Conservation (phyloP, 306 rosid species). For the Vigna hirtella region DNA sequence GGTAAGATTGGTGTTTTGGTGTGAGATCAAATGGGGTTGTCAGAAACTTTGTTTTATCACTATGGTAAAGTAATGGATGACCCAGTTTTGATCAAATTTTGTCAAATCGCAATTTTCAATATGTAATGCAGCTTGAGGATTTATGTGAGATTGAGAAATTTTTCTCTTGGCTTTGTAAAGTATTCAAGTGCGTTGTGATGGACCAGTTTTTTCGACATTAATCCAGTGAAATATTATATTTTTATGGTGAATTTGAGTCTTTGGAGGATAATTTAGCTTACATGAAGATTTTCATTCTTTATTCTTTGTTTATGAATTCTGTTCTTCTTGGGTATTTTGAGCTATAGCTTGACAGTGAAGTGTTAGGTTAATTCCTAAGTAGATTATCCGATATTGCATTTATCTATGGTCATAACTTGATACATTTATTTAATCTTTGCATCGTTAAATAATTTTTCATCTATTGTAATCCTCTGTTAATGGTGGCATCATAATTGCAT, state of each 20-base stretch:
- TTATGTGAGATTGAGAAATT: slow-evolving; percentile 28
- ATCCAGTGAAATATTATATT: neutral
- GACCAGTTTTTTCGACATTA: neutral
- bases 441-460: slow-evolving; percentile 7
- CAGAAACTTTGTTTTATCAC: slow-evolving; percentile 6
- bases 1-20: neutral
- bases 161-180: neutral
- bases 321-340: neutral
- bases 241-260: slow-evolving; percentile 8
- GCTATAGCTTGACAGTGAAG: neutral
- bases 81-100: slow-evolving; percentile 1
- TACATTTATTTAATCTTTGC: slow-evolving; percentile 22
- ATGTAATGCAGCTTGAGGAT: slow-evolving; percentile 35
- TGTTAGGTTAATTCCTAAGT: slow-evolving; percentile 3
- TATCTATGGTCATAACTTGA: neutral
- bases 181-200: slow-evolving; percentile 10
- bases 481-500: neutral
- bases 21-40: slow-evolving; percentile 16
- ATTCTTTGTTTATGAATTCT: neutral
- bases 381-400: neutral
- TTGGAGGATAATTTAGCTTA: neutral
- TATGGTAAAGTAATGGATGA: neutral
- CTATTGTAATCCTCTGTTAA: neutral
- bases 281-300: neutral
- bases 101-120: slow-evolving; percentile 19